phyloP scores from a whole-genome alignment of 768 basidiomycete genomes.

The Phaeotremella fagi region DNA sequence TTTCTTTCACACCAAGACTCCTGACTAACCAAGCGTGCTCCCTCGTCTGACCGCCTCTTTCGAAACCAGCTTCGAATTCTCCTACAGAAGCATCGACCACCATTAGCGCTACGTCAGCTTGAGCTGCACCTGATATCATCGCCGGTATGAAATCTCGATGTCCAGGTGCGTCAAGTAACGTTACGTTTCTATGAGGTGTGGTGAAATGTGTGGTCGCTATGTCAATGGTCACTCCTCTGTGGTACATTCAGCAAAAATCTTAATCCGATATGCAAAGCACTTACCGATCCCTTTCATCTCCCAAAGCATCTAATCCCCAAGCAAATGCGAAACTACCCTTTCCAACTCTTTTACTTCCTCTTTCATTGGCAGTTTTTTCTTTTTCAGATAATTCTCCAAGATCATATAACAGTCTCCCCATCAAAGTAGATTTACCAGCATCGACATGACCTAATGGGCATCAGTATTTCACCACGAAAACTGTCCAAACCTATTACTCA shows the following conservation, averaged over 20 bases:
- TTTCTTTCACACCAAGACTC: slow-evolving; percentile 84
- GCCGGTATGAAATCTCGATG: slow-evolving; percentile 98
- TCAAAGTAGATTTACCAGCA: slow-evolving; percentile 95
- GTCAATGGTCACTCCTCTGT: slow-evolving; percentile 96
- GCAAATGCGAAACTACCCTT: slow-evolving; percentile 97
- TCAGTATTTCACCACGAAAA: neutral
- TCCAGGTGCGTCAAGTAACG: slow-evolving; percentile 94
- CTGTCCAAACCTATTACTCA: slow-evolving; percentile 46
- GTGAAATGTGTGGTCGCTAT: slow-evolving; percentile 75
- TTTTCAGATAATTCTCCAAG: slow-evolving; percentile 83
- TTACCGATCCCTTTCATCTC: slow-evolving; percentile 88
- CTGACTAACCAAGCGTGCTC: slow-evolving; percentile 89
- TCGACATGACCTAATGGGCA: slow-evolving; percentile 79
- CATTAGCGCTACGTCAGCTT: slow-evolving; percentile 89
- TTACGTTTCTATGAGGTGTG: slow-evolving; percentile 72
- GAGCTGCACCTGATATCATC: slow-evolving; percentile 98
- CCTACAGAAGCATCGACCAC: slow-evolving; percentile 86
- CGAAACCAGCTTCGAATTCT: slow-evolving; percentile 94
- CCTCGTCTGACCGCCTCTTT: slow-evolving; percentile 87
- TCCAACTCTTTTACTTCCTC: slow-evolving; percentile 80
- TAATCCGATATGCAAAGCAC: slow-evolving; percentile 12
- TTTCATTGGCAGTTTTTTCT: slow-evolving; percentile 73
- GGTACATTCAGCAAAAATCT: neutral
- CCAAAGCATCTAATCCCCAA: slow-evolving; percentile 90
- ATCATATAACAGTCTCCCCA: slow-evolving; percentile 91